Conservation (phyloP, 169 alveolate species). For the Cystoisospora suis region DNA sequence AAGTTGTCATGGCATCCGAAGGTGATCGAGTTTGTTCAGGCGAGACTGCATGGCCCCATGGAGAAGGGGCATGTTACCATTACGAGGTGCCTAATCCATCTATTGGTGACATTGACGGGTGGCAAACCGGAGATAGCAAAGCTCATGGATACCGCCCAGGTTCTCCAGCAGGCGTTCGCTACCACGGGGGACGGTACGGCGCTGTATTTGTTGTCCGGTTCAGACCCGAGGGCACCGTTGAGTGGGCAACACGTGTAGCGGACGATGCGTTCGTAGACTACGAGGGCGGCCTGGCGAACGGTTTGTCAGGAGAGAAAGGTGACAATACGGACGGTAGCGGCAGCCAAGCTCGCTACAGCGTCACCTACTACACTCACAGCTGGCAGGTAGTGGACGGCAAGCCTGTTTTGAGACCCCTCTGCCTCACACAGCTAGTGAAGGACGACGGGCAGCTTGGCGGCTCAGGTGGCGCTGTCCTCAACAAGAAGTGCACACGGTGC, state of each 20-base stretch:
- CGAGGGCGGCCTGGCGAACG: slow-evolving; percentile 16
- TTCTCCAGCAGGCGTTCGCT: neutral
- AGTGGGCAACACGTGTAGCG: neutral
- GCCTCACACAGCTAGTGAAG: neutral
- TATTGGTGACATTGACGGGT: neutral
- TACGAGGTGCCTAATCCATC: neutral
- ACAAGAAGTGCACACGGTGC: neutral
- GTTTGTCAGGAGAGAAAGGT: neutral
- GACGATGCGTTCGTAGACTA: neutral
- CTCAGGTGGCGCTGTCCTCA: neutral
- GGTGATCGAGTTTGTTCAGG: slow-evolving; percentile 6
- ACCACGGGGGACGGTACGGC: slow-evolving; percentile 24
- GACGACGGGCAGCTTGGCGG: neutral
- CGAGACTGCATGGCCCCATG: neutral
- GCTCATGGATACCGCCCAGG: slow-evolving; percentile 12
- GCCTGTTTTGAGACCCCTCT: neutral
- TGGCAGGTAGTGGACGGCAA: neutral
- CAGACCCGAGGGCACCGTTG: neutral
- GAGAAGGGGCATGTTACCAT: neutral
- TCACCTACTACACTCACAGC: neutral
- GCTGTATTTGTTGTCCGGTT: neutral
- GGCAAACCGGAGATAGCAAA: neutral
- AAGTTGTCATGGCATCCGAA: neutral
- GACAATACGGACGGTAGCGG: neutral
- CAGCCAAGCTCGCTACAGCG: neutral